Conservation (phyloP, 2,329 filamentous ascomycete species). For the Botryosphaeria dothidea region DNA sequence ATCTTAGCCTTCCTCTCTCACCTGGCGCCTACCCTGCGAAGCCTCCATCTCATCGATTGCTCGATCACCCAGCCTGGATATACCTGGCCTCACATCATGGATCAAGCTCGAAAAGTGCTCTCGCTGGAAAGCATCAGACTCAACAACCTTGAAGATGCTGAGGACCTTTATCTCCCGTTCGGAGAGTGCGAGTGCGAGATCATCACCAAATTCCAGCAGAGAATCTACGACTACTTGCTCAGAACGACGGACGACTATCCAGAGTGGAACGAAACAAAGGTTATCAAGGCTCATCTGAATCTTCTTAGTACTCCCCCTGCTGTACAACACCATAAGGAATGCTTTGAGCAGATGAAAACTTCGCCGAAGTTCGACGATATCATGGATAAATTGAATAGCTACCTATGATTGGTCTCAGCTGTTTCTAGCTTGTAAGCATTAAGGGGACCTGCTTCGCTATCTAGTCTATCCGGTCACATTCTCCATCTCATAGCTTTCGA, state of each 20-base stretch:
- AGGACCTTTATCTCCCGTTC: background rate
- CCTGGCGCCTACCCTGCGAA: background rate
- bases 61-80: background rate
- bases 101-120: background rate
- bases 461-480: too few species aligned
- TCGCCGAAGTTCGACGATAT: too few species aligned
- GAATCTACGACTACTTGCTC: background rate
- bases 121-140: background rate
- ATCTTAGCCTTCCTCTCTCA: background rate
- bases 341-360: background rate
- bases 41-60: background rate
- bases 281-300: background rate
- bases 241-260: background rate
- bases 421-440: too few species aligned
- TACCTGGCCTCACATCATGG: background rate
- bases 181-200: background rate
- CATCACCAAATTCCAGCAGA: background rate
- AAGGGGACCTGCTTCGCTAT: too few species aligned
- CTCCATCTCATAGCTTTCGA: too few species aligned
- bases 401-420: too few species aligned
- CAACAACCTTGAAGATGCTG: background rate
- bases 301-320: background rate
- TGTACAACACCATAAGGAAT: background rate
- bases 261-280: background rate
- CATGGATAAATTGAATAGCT: too few species aligned